Base-by-base conservation (phyloP, 176 grass and related monocot genomes). In the Musa itinerans region DNA sequence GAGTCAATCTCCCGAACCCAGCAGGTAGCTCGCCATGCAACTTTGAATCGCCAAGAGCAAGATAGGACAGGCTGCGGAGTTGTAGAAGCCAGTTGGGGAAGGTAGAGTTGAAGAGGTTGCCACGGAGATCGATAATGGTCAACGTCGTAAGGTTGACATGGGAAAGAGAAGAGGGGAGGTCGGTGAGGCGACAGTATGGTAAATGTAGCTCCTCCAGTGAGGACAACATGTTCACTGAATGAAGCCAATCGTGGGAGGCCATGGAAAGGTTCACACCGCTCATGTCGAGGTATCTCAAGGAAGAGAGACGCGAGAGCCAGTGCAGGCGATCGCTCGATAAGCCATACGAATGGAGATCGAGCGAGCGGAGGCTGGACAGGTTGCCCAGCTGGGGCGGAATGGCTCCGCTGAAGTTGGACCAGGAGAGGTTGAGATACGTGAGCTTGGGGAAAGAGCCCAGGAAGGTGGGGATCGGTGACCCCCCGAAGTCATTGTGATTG, bases 211-310 rank as follows among this genome's bases (percentile, higher is more conserved):
- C 76, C 52, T 72, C 9, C 1, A 88, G 53, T 20, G 17, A 61
- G n/a, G 62, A 64, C 29, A 90, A 75, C 81, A 75, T 84, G 49
- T 77, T 90, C 11, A 87, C 68, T 2, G 8, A 3, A 2, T 63
- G 78, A 16, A 83, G 61, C 88, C 85, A 90, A 52, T 84, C 63
- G 2, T 67, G 0, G 5, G 20, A 0, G 1, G 26, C 63, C 15
- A 21, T 24, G 53, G 34, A 65, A 61, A 81, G 87, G 24, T 81
- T 24, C 1, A 26, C 53, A 5, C 65, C 79, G 14, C 53, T 71
- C 43, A 90, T 80, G 11, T 87, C 75, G 1, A 90, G 75, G 63
- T 83, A 78, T 59, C 22, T 77, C 10, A 89, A 52, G 23, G 53
- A 79, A 77, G 58, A 54, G 7, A 86, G 77, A 14, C 72, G 29